Evolutionary conservation across 2,329 filamentous ascomycete genomes (phyloP).

Genomic region (Hypomyces perniciosus): DNA sequence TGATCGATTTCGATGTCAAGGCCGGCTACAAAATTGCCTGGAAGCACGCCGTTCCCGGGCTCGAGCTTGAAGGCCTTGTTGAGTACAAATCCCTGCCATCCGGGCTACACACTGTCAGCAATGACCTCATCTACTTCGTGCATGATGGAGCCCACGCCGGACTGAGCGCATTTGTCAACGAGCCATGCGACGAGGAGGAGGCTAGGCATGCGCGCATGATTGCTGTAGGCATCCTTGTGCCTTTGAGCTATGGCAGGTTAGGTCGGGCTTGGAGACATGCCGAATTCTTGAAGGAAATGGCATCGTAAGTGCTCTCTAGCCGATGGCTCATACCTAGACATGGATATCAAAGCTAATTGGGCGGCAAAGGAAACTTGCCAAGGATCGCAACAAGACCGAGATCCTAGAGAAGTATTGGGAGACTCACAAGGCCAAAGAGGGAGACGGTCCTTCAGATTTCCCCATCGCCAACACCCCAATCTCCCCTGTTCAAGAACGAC

Average conservation of each 20-base stretch:
- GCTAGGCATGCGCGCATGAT: slow-evolving; percentile 88
- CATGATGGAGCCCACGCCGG: slow-evolving; percentile 75
- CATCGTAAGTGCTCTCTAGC: slow-evolving; percentile 45
- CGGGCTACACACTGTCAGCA: slow-evolving; percentile 78
- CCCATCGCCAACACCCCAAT: slow-evolving; percentile 34
- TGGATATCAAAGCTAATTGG: too few species aligned
- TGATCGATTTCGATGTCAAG: slow-evolving; percentile 89
- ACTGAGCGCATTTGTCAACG: slow-evolving; percentile 85
- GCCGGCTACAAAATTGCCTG: slow-evolving; percentile 87
- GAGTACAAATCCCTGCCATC: slow-evolving; percentile 97
- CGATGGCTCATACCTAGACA: not conserved
- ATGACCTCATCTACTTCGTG: slow-evolving; percentile 92
- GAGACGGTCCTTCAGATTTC: slow-evolving; percentile 22
- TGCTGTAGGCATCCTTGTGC: slow-evolving; percentile 82
- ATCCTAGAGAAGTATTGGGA: slow-evolving; percentile 79
- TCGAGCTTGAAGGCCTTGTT: slow-evolving; percentile 77
- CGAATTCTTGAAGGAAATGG: slow-evolving; percentile 66
- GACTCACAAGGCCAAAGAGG: slow-evolving; percentile 35
- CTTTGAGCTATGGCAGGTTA: slow-evolving; percentile 75
- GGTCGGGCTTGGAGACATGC: slow-evolving; percentile 89
- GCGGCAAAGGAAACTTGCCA: slow-evolving; percentile 49
- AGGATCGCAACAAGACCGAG: slow-evolving; percentile 56
- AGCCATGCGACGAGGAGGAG: slow-evolving; percentile 66
- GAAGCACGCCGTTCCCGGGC: slow-evolving; percentile 65
- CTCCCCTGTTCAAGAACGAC: slow-evolving; percentile 22